A percentile compares a stretch with the other conserved stretches of the same genome.
phyloP scores from a whole-genome alignment of 208 protist genomes.

The Trypanosoma lewisi region DNA sequence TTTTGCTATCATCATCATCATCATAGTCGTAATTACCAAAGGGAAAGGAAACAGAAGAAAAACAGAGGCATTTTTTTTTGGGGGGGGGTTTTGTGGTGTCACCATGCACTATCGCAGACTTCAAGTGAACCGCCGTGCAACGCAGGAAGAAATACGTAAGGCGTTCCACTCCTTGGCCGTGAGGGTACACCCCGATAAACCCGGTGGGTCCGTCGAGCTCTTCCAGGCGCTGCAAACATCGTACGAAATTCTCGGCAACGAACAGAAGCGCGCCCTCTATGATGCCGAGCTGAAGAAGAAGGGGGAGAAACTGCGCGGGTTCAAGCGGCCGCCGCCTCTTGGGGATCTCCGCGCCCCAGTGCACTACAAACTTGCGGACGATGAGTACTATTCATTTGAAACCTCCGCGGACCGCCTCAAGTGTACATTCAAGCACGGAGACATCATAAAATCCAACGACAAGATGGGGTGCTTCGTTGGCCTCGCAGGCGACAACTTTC shows the following conservation, averaged over 20 bases:
- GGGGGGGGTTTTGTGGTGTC: background rate
- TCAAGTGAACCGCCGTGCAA: constrained; percentile 56
- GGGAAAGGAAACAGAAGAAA: background rate
- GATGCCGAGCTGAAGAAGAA: constrained; percentile 62
- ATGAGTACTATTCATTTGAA: constrained; percentile 79
- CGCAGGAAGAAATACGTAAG: constrained; percentile 75
- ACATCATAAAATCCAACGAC: constrained; percentile 66
- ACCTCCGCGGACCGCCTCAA: constrained; percentile 48
- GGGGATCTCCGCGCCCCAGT: constrained; percentile 36
- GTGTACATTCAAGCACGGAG: constrained; percentile 69
- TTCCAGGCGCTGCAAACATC: constrained; percentile 91
- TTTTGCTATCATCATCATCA: background rate
- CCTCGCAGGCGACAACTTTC: constrained; percentile 60
- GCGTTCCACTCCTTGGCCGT: constrained; percentile 83
- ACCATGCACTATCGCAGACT: constrained; percentile 69
- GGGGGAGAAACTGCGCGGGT: constrained; percentile 41
- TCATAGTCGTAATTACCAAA: background rate
- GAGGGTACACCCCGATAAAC: constrained; percentile 81
- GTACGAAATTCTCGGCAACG: constrained; percentile 95
- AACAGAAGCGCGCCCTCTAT: constrained; percentile 92
- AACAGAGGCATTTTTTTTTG: too few relatives aligned
- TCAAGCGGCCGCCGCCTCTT: constrained; percentile 54
- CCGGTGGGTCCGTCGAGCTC: constrained; percentile 64
- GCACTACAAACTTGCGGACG: constrained; percentile 58
- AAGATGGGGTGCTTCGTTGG: constrained; percentile 72